Conservation (phyloP, 2,329 filamentous ascomycete species). For the Penicillium sp. region DNA sequence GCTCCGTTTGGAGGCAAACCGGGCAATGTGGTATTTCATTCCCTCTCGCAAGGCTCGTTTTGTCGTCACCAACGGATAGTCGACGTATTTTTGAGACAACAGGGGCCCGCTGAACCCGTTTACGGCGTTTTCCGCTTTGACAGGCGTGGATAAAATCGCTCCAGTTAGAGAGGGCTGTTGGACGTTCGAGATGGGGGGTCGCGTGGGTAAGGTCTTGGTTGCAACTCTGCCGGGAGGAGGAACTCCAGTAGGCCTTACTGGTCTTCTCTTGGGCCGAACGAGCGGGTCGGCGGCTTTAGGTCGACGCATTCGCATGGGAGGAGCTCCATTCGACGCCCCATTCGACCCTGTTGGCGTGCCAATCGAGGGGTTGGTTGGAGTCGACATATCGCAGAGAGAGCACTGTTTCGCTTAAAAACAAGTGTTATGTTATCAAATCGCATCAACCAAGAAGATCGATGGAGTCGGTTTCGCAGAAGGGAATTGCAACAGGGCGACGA, state of each 20-base stretch:
- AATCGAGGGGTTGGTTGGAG: conserved; percentile 45
- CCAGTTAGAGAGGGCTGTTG: conserved; percentile 19
- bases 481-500: neutral
- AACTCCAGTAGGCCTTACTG: conserved; percentile 24
- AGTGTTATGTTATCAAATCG: neutral
- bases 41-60: conserved; percentile 77
- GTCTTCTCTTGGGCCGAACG: conserved; percentile 58
- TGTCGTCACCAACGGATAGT: conserved; percentile 74
- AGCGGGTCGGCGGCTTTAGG: conserved; percentile 60
- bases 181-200: conserved; percentile 16
- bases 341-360: conserved; percentile 49
- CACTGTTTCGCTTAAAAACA: neutral
- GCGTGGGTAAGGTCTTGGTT: conserved; percentile 26
- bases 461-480: conserved; percentile 7
- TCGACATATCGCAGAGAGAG: conserved; percentile 27
- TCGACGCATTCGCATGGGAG: conserved; percentile 47
- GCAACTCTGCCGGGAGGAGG: conserved; percentile 24
- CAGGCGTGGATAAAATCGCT: conserved; percentile 18
- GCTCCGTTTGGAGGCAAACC: conserved; percentile 65
- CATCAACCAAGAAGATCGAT: neutral
- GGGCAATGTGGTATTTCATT: conserved; percentile 82
- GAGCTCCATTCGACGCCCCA: conserved; percentile 47
- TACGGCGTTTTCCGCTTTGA: conserved; percentile 31
- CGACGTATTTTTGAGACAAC: conserved; percentile 44
- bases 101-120: conserved; percentile 45